A percentile compares a stretch with the other conserved stretches of the same genome.
Conservation (phyloP, 2,329 filamentous ascomycete genomes). For the Phialophora expanda region DNA sequence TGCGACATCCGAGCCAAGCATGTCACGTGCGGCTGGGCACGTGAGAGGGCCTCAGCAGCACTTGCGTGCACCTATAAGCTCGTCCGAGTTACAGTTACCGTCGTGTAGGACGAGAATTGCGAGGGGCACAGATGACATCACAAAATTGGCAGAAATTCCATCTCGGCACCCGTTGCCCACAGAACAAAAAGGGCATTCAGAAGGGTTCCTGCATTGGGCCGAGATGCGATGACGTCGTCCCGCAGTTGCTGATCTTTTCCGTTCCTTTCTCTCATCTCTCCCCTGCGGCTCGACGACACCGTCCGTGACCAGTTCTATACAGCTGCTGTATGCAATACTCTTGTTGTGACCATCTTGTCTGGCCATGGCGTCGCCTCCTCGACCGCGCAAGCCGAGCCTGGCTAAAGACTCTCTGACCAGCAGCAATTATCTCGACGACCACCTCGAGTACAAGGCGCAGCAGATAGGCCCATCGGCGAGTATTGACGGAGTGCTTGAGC, state of each 20-base stretch:
- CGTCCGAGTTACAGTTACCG: no score
- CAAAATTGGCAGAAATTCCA: neutral
- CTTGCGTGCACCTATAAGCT: no score
- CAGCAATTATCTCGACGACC: conserved; percentile 53
- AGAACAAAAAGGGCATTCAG: neutral
- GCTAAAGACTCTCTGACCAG: conserved; percentile 50
- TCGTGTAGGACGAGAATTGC: no score
- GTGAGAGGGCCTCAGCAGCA: neutral
- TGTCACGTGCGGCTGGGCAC: neutral
- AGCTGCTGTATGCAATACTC: neutral
- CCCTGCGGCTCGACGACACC: neutral
- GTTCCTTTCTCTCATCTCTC: neutral
- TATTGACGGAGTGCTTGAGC: conserved; percentile 40
- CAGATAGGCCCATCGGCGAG: conserved; percentile 36
- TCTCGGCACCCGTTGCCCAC: neutral
- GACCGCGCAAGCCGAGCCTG: conserved; percentile 49
- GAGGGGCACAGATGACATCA: neutral
- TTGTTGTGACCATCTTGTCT: neutral
- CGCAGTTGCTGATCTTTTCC: conserved; percentile 14
- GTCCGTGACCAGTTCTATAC: neutral
- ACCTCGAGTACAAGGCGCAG: conserved; percentile 52
- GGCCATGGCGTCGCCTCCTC: conserved; percentile 35
- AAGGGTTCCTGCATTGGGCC: conserved; percentile 31
- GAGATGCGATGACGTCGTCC: conserved; percentile 26
- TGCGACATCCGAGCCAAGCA: neutral